Conservation (phyloP, 495 filamentous ascomycete species). For the Delitschia confertaspora region DNA sequence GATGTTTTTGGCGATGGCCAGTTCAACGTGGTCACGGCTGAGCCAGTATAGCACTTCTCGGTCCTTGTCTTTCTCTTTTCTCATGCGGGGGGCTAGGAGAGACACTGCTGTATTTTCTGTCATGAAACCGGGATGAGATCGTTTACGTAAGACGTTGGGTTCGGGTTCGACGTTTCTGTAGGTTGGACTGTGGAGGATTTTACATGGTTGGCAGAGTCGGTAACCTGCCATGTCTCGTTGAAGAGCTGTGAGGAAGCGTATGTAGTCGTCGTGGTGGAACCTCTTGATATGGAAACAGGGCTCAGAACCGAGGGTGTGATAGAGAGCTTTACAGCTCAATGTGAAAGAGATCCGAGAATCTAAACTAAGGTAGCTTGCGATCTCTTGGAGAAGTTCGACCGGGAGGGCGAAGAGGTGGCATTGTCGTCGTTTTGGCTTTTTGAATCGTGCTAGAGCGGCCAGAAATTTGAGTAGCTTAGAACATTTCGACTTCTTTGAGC, state of each 20-base stretch:
- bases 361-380: background rate
- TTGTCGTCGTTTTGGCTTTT: too few relatives aligned
- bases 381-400: constrained; percentile 5
- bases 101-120: too few relatives aligned
- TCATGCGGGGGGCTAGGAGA: background rate
- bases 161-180: background rate
- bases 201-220: constrained; percentile 10
- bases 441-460: too few relatives aligned
- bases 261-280: background rate
- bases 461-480: too few relatives aligned
- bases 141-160: background rate
- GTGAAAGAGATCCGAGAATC: background rate
- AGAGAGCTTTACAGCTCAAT: constrained; percentile 6
- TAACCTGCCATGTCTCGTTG: constrained; percentile 5
- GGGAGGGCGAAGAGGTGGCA: constrained; percentile 3
- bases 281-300: background rate
- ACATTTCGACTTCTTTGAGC: too few relatives aligned
- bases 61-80: too few relatives aligned
- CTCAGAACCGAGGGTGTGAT: background rate
- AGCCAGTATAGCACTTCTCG: constrained; percentile 7
- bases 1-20: background rate
- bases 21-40: background rate
- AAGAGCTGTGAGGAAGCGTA: background rate
- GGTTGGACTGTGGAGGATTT: constrained; percentile 5
- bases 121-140: background rate